Percentiles rank a stretch among this genome's conserved stretches.
Evolutionary conservation across 169 alveolate genomes (phyloP).

Genomic region (Perkinsus marinus): DNA sequence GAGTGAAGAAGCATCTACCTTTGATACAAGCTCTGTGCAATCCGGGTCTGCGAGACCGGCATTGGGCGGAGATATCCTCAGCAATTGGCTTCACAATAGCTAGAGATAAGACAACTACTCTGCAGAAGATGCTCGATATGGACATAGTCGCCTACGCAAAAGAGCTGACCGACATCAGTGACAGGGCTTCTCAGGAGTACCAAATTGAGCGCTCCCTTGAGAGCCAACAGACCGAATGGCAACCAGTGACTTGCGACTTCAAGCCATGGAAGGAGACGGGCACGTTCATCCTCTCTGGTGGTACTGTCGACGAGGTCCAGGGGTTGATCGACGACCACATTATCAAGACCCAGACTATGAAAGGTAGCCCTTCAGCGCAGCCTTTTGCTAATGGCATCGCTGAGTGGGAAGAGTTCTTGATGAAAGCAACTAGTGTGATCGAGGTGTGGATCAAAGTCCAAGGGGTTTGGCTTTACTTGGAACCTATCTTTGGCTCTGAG

Average conservation of each 20-base stretch:
- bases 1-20: slow-evolving; percentile 44
- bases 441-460: slow-evolving; percentile 68
- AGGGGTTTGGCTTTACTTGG: slow-evolving; percentile 72
- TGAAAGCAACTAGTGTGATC: slow-evolving; percentile 40
- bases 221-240: slow-evolving; percentile 68
- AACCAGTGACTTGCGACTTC: slow-evolving; percentile 45
- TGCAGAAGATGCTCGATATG: slow-evolving; percentile 27
- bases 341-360: slow-evolving; percentile 55
- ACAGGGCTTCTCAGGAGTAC: slow-evolving; percentile 72
- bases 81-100: slow-evolving; percentile 56
- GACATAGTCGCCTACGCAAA: slow-evolving; percentile 39
- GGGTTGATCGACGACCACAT: slow-evolving; percentile 62
- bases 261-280: slow-evolving; percentile 51
- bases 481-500: slow-evolving; percentile 76
- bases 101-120: slow-evolving; percentile 43
- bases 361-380: slow-evolving; percentile 62
- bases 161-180: slow-evolving; percentile 52
- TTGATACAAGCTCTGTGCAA: slow-evolving; percentile 52
- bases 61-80: slow-evolving; percentile 65
- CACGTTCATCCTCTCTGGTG: slow-evolving; percentile 45
- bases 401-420: slow-evolving; percentile 62
- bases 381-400: slow-evolving; percentile 48
- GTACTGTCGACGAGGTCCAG: slow-evolving; percentile 49
- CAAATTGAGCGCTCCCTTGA: slow-evolving; percentile 55
- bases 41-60: slow-evolving; percentile 69